These are phyloP conservation scores for Suillus brevipes DNA, from an alignment of 768 basidiomycete species.

Conservation along the genomic window DNA sequence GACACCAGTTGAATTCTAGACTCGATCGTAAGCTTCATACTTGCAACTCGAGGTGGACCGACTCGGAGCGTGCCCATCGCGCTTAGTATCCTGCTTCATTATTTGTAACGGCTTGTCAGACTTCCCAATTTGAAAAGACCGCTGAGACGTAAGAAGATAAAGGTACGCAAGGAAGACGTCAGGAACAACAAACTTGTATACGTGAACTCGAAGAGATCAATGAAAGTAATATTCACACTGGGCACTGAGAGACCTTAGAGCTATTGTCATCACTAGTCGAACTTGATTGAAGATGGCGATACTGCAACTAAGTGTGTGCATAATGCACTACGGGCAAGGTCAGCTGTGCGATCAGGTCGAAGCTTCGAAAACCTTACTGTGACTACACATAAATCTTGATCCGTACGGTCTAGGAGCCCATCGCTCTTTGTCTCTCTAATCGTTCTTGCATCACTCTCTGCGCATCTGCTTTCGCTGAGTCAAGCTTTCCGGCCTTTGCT, in stretches of 20 bases:
- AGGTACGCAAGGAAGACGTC: not conserved
- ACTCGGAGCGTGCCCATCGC: too few relatives aligned
- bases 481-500: slow-evolving; percentile 67
- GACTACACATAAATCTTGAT: slow-evolving; percentile 35
- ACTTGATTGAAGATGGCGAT: not conserved
- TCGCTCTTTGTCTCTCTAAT: slow-evolving; percentile 40
- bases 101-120: not conserved
- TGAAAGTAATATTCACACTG: not conserved
- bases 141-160: not conserved
- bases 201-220: not conserved
- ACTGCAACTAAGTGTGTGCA: not conserved
- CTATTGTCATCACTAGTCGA: not conserved
- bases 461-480: slow-evolving; percentile 48
- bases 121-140: slow-evolving; percentile 1
- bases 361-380: not conserved
- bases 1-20: slow-evolving; percentile 36
- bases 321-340: not conserved
- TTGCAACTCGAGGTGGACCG: not conserved
- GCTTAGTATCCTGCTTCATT: not conserved
- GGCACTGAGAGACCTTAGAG: too few relatives aligned
- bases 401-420: slow-evolving; percentile 43
- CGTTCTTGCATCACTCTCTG: slow-evolving; percentile 45
- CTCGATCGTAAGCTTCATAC: slow-evolving; percentile 31
- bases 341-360: not conserved
- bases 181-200: not conserved